Evolutionary conservation across 164 flowering plant species (phyloP), one percentile per base, ranked within the genome.

Genomic region (Dillenia turbinata): DNA sequence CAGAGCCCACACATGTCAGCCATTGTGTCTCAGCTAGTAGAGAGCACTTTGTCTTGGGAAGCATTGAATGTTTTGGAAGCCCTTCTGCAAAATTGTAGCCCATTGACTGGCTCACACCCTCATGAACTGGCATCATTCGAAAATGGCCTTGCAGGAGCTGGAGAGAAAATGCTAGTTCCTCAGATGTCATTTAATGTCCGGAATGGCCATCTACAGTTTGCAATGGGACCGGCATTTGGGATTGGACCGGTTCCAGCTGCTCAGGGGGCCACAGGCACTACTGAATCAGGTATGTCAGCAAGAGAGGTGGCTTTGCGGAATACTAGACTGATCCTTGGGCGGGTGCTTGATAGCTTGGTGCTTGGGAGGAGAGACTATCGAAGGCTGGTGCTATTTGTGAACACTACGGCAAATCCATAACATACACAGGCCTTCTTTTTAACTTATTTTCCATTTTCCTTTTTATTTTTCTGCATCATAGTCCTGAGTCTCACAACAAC

Each of bases 1-100:
- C 99, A 92, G 69, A 95, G 96, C 61, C 97, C 99, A 4, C 97
- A 92, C 64, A 88, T 95, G 81, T 92, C 92, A 69, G 94, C 96
- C 16, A 84, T 95, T 52, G 99, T 95, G 9, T 95, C 99, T 13
- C 97, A 92, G 70, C 81, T 95, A 22, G 90, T 95, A 12, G 99
- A 95, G 73, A 95, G 99, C 81, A 82, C 99, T 11, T 70, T 94
- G 73, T 90, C 97, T 60, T 94, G 92, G 93, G 99, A 94, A 62
- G 99, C 99, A 26, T 72, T 92, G 55, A 87, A 92, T 57, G 97
- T 92, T 33, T 64, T 95, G 72, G 99, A 92, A 80, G 99, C 99
- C 53, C 92, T 95, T 52, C 57, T 92, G 67, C 99, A 95, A 63
- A 92, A 97, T 73, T 89, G 99, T 61, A 88, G 97, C 63, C 81